A percentile compares a stretch with the other conserved stretches of the same genome.
These are phyloP conservation scores for Fusarium solani-melongenae DNA, from an alignment of 2,329 filamentous ascomycete species.

Conservation along the genomic window DNA sequence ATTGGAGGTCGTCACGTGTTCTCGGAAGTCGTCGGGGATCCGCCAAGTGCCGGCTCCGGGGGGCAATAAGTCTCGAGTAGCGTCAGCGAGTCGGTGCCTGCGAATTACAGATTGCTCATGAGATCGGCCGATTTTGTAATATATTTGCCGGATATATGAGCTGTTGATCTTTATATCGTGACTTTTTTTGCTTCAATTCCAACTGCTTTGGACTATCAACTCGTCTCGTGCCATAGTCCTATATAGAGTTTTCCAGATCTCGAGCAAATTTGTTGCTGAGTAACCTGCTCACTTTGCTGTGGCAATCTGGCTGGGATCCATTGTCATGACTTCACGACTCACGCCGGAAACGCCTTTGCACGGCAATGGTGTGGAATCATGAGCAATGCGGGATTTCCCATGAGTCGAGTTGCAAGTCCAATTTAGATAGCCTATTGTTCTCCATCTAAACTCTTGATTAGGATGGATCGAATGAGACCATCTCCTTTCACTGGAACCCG, in stretches of 20 bases:
- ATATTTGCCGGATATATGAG: background rate
- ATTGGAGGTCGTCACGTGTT: slow-evolving; percentile 47
- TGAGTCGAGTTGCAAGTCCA: background rate
- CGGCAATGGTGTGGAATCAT: slow-evolving; percentile 10
- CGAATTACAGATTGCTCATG: slow-evolving; percentile 4
- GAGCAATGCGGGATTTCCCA: background rate
- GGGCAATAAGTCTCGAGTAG: background rate
- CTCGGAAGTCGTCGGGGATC: slow-evolving; percentile 27
- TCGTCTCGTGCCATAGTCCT: background rate
- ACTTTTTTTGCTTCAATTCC: background rate
- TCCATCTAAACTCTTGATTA: slow-evolving; percentile 26
- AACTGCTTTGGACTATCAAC: background rate
- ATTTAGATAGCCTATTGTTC: background rate
- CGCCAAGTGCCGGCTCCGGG: slow-evolving; percentile 6
- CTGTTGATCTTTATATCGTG: background rate
- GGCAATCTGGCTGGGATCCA: slow-evolving; percentile 6
- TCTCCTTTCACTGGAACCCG: slow-evolving; percentile 56
- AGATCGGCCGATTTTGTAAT: background rate
- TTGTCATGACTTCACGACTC: slow-evolving; percentile 14
- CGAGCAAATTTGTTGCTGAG: background rate
- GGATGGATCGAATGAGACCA: slow-evolving; percentile 60
- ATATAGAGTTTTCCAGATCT: background rate
- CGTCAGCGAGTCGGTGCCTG: slow-evolving; percentile 34
- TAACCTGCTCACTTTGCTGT: background rate
- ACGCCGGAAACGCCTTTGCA: background rate